A percentile compares a stretch with the other conserved stretches of the same genome.
Evolutionary conservation across 1,284 basidiomycete species (phyloP).

Genomic region (Melampsora occidentalis): DNA sequence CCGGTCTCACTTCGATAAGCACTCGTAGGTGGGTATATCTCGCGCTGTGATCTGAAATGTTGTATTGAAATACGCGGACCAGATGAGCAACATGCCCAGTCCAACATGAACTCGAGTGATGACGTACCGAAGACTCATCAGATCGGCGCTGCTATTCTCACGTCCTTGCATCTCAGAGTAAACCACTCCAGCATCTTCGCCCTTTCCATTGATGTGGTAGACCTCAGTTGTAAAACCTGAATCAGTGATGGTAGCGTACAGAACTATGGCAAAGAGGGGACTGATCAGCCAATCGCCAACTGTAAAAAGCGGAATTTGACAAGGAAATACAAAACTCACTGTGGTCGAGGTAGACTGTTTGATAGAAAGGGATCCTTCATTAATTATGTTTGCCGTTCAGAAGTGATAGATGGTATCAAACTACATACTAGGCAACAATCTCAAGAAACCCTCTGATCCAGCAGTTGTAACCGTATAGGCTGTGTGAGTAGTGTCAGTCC

Average conservation of each 20-base stretch:
- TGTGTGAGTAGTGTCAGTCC: slow-evolving; percentile 60
- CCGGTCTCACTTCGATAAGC: slow-evolving; percentile 96
- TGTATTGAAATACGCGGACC: no score
- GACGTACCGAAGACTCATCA: slow-evolving; percentile 76
- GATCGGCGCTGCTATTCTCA: slow-evolving; percentile 83
- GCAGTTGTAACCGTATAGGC: slow-evolving; percentile 98
- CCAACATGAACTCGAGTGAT: neutral
- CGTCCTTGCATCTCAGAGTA: slow-evolving; percentile 98
- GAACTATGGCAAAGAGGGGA: slow-evolving; percentile 57
- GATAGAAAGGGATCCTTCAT: neutral
- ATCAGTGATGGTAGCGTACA: slow-evolving; percentile 77
- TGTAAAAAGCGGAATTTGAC: neutral
- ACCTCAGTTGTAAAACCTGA: slow-evolving; percentile 90
- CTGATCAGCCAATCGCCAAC: neutral
- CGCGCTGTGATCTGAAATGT: slow-evolving; percentile 67
- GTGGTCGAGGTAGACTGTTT: slow-evolving; percentile 83
- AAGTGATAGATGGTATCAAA: neutral
- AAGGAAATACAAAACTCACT: slow-evolving; percentile 19
- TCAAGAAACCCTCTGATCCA: slow-evolving; percentile 90
- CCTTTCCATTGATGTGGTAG: slow-evolving; percentile 78
- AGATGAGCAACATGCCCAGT: slow-evolving; percentile 53
- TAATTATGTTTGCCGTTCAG: neutral
- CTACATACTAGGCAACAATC: slow-evolving; percentile 68
- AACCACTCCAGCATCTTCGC: slow-evolving; percentile 91
- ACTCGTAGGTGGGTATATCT: slow-evolving; percentile 75